Conservation (phyloP, 2,329 filamentous ascomycete species). For the Colletotrichum sp. region DNA sequence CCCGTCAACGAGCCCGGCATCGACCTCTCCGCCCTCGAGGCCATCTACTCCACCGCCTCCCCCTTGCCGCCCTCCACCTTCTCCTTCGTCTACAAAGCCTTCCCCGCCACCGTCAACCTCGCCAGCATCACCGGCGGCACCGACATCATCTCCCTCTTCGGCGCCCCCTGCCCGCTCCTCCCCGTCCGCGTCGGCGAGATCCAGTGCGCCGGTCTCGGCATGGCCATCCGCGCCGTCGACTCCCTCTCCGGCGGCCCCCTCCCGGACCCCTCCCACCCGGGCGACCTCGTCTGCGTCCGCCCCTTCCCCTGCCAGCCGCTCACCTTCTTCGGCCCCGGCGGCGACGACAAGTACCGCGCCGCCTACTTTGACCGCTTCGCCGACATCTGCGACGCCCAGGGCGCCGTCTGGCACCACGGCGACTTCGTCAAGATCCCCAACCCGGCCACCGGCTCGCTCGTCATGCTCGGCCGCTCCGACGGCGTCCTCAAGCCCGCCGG, state of each 20-base stretch:
- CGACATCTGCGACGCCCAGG: conserved; percentile 38
- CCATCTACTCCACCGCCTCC: conserved; percentile 93
- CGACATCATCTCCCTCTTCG: conserved; percentile 95
- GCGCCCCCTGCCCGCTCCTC: conserved; percentile 78
- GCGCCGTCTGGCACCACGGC: conserved; percentile 85
- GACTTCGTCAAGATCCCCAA: conserved; percentile 81
- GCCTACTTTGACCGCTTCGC: conserved; percentile 90
- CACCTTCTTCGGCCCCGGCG: conserved; percentile 80
- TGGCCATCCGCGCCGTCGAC: conserved; percentile 73
- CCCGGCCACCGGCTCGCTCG: conserved; percentile 73
- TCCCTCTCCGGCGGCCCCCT: conserved; percentile 60
- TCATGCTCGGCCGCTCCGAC: conserved; percentile 92
- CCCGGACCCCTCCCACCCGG: conserved; percentile 67
- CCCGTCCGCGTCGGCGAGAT: conserved; percentile 78
- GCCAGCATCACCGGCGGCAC: conserved; percentile 95
- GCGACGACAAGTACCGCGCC: conserved; percentile 77
- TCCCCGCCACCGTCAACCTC: conserved; percentile 82
- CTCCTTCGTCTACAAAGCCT: conserved; percentile 83
- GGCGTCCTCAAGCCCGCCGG: conserved; percentile 92
- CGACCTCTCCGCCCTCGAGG: conserved; percentile 71
- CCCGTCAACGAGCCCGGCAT: conserved; percentile 60
- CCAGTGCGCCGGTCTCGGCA: conserved; percentile 78
- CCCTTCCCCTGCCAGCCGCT: conserved; percentile 93
- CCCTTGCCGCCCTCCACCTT: conserved; percentile 94
- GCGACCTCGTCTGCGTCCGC: conserved; percentile 85